phyloP scores from a whole-genome alignment of 495 filamentous ascomycete genomes.

The Penicillium steckii region DNA sequence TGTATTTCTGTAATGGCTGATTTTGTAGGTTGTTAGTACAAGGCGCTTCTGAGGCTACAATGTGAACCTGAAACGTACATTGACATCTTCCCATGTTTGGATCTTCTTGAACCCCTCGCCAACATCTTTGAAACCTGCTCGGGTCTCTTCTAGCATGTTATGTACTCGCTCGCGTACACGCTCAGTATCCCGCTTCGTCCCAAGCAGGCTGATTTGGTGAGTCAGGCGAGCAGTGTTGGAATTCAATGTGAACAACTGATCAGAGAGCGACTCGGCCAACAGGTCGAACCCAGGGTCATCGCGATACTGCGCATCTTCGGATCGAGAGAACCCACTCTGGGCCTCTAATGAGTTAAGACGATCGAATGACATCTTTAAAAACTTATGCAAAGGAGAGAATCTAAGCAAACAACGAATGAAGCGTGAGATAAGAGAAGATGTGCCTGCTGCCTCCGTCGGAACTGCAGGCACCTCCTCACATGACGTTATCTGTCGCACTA shows the following conservation, averaged over 20 bases:
- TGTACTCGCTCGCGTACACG: constrained; percentile 88
- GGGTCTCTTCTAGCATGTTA: constrained; percentile 79
- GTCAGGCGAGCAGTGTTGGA: constrained; percentile 79
- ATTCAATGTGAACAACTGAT: constrained; percentile 82
- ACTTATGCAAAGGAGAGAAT: constrained; percentile 1
- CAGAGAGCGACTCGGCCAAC: constrained; percentile 76
- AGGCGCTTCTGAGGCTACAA: background rate
- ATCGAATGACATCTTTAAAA: constrained; percentile 80
- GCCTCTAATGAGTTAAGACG: constrained; percentile 80
- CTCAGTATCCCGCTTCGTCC: constrained; percentile 87
- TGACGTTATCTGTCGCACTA: constrained; percentile 30
- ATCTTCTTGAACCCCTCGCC: constrained; percentile 92
- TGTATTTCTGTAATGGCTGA: constrained; percentile 91
- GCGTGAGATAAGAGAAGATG: constrained; percentile 6
- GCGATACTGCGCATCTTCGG: constrained; percentile 68
- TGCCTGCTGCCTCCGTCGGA: constrained; percentile 25
- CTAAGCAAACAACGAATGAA: constrained; percentile 5
- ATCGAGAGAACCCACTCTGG: constrained; percentile 47
- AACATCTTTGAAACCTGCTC: constrained; percentile 83
- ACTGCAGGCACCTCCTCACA: constrained; percentile 36
- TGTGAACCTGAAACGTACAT: constrained; percentile 54
- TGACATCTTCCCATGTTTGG: constrained; percentile 86
- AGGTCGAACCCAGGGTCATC: constrained; percentile 92
- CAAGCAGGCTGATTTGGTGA: constrained; percentile 78
- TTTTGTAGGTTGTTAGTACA: constrained; percentile 7